These are phyloP conservation scores for Fusarium veterinarium DNA, from an alignment of 2,329 filamentous ascomycete species.

Conservation along the genomic window DNA sequence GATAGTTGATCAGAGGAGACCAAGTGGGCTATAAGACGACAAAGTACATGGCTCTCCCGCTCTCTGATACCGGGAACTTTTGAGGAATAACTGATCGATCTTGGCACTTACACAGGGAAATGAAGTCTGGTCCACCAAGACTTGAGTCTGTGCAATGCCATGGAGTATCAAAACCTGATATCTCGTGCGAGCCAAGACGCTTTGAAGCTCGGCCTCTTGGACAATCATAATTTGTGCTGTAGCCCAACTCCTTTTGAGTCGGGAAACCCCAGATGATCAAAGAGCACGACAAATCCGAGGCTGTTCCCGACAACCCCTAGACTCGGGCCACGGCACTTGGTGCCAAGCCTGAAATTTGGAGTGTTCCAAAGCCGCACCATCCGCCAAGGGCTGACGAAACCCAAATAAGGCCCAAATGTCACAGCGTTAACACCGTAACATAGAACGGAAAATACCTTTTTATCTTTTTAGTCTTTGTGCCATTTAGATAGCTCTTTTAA, in stretches of 20 bases:
- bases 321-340: constrained; percentile 49
- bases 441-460: background rate
- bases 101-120: constrained; percentile 19
- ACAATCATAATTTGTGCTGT: constrained; percentile 2
- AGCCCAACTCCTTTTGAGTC: constrained; percentile 6
- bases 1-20: background rate
- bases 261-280: background rate
- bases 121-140: constrained; percentile 10
- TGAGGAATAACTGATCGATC: constrained; percentile 10
- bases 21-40: constrained; percentile 15
- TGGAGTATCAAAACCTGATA: constrained; percentile 6
- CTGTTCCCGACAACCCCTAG: constrained; percentile 30
- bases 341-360: constrained; percentile 41
- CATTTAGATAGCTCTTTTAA: background rate
- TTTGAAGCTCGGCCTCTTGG: constrained; percentile 3
- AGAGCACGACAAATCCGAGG: constrained; percentile 12
- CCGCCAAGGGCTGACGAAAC: constrained; percentile 30
- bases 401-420: constrained; percentile 11
- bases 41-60: constrained; percentile 18
- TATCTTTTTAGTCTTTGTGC: background rate
- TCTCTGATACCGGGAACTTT: constrained; percentile 9
- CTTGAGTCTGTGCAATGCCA: constrained; percentile 2
- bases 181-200: constrained; percentile 22
- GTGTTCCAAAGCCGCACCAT: constrained; percentile 45
- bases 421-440: background rate